A percentile compares a stretch with the other conserved stretches of the same genome.
Conservation (phyloP, 1,284 basidiomycete species). For the Papiliotrema fonsecae region DNA sequence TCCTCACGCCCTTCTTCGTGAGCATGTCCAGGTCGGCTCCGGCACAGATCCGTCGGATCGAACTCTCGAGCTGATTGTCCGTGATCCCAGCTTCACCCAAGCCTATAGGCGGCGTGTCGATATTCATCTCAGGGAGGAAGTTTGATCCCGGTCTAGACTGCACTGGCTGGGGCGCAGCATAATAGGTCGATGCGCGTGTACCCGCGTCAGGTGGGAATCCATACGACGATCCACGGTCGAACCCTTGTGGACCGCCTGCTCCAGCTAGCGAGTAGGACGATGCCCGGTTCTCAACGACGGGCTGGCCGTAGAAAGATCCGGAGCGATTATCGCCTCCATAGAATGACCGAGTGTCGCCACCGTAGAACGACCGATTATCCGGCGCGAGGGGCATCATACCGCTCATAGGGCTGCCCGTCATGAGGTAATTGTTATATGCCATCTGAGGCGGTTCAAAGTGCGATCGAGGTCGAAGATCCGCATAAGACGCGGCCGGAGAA, state of each 20-base stretch:
- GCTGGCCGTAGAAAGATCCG: conserved; percentile 25
- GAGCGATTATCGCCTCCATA: conserved; percentile 12
- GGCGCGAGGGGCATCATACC: conserved; percentile 4
- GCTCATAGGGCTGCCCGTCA: conserved; percentile 5
- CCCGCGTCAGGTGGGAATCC: background rate
- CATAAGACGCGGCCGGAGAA: conserved; percentile 33
- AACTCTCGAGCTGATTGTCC: conserved; percentile 66
- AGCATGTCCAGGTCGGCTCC: conserved; percentile 77
- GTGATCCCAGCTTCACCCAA: conserved; percentile 51
- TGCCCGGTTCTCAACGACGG: conserved; percentile 15
- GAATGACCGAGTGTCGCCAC: conserved; percentile 14
- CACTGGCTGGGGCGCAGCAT: background rate
- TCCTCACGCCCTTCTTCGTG: conserved; percentile 82
- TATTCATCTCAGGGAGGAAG: conserved; percentile 20
- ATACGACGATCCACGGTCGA: conserved; percentile 6
- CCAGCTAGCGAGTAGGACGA: conserved; percentile 23
- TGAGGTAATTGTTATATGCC: conserved; percentile 4
- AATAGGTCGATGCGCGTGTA: conserved; percentile 4
- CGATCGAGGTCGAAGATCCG: conserved; percentile 22
- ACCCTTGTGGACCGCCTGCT: background rate
- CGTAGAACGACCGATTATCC: conserved; percentile 21
- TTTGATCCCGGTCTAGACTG: conserved; percentile 11
- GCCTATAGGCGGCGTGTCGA: conserved; percentile 13
- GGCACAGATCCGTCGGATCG: conserved; percentile 65
- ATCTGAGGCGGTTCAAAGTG: conserved; percentile 9